Conservation (phyloP, 2,329 filamentous ascomycete species). For the Zasmidium citrigriseum region DNA sequence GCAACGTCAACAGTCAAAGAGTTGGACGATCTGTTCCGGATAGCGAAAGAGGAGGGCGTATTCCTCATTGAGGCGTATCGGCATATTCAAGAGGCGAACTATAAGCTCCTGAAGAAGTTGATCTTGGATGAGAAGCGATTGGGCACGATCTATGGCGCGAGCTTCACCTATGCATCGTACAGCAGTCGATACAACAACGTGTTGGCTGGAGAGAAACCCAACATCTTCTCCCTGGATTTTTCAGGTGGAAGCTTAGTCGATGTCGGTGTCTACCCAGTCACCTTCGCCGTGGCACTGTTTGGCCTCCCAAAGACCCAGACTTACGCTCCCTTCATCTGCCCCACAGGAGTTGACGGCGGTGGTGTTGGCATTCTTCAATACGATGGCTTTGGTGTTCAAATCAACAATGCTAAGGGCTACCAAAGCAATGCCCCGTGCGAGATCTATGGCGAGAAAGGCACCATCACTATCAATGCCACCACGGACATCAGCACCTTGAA, state of each 20-base stretch:
- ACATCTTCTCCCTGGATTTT: constrained; percentile 52
- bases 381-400: constrained; percentile 45
- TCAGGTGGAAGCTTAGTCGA: constrained; percentile 51
- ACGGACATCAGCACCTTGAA: constrained; percentile 47
- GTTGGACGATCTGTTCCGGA: constrained; percentile 45
- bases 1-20: constrained; percentile 45
- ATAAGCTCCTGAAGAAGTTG: constrained; percentile 43
- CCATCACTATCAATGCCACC: constrained; percentile 45
- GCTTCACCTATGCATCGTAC: constrained; percentile 48
- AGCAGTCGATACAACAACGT: constrained; percentile 50
- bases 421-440: constrained; percentile 47
- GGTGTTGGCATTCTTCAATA: constrained; percentile 48
- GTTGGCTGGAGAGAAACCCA: constrained; percentile 47
- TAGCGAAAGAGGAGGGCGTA: constrained; percentile 43
- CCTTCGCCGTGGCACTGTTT: constrained; percentile 51
- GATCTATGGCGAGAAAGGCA: constrained; percentile 51
- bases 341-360: constrained; percentile 50
- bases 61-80: constrained; percentile 52
- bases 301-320: constrained; percentile 42
- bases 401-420: constrained; percentile 48
- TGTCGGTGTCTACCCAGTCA: constrained; percentile 51
- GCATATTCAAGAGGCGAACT: constrained; percentile 53
- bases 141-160: constrained; percentile 47
- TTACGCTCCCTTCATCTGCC: constrained; percentile 47
- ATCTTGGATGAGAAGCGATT: constrained; percentile 40